Percentiles rank a stretch among this genome's conserved stretches.
These are phyloP conservation scores for Colletotrichum salicis DNA, from an alignment of 2,329 filamentous ascomycete genomes.

Conservation along the genomic window DNA sequence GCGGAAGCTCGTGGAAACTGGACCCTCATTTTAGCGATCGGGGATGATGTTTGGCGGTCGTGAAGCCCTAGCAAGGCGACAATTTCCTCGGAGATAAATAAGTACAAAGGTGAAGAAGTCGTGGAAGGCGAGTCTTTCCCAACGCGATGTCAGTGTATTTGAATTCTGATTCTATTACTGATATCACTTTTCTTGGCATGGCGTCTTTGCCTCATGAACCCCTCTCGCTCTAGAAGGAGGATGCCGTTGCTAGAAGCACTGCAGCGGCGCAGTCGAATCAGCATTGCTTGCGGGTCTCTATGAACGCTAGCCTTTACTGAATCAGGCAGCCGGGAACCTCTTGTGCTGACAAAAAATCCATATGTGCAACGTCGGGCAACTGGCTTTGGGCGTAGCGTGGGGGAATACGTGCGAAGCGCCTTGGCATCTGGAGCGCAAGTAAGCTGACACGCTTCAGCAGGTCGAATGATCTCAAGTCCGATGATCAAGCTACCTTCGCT, in stretches of 20 bases:
- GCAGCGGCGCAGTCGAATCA: neutral
- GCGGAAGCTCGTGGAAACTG: fast-evolving
- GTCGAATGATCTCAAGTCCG: neutral
- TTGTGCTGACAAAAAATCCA: neutral
- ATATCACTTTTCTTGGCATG: neutral
- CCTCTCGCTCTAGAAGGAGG: neutral
- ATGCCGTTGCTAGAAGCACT: neutral
- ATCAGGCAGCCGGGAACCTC: neutral
- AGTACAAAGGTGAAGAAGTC: too few relatives aligned
- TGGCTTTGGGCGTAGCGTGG: neutral
- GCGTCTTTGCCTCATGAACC: neutral
- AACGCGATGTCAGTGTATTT: neutral
- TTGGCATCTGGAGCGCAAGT: neutral
- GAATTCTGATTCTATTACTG: neutral
- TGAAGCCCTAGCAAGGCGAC: fast-evolving
- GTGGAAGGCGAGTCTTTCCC: too few relatives aligned
- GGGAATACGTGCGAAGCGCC: neutral
- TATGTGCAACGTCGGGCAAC: neutral
- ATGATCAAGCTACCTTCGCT: neutral
- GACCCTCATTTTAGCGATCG: neutral
- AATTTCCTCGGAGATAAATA: too few relatives aligned
- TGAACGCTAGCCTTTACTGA: neutral
- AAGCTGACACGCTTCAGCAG: neutral
- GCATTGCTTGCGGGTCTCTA: neutral
- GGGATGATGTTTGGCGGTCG: fast-evolving